Base-by-base conservation (phyloP, 371 early-diverging fungal genomes). In the Mortierella sp. region DNA sequence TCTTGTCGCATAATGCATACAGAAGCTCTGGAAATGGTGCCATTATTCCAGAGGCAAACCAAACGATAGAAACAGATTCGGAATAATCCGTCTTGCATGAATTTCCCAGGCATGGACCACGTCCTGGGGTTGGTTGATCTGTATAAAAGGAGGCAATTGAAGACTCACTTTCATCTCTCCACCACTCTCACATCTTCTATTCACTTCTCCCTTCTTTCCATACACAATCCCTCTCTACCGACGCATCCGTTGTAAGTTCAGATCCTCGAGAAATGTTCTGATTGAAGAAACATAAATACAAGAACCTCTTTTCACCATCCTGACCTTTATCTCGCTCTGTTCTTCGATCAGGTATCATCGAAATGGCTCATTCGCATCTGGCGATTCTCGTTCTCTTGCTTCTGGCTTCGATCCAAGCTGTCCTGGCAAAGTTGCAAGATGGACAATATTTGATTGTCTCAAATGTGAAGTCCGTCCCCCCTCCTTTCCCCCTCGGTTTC, bases 81-180 rank as follows among this genome's bases (percentile, higher is more conserved):
- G 1, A 18, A 50, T 50, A 50, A 18, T 50, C 50, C 50, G 21
- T 21, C 21, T 18, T 7, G 50, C 50, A 50, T 50, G 50, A 50
- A 50, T n/a, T 21, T 50, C 50, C 21, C 50, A 50, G 50, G 50
- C 21, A 50, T 50, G n/a, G n/a, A n/a, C n/a, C n/a, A n/a, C n/a
- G n/a, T n/a, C n/a, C n/a, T n/a, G n/a, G n/a, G n/a, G n/a, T n/a
- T n/a, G n/a, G n/a, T n/a, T n/a, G n/a, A n/a, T 21, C 18, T n/a
- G 50, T 50, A 50, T 50, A 50, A 50, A 50, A 50, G 21, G 50
- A 50, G n/a, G 50, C 50, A 50, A 50, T n/a, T 21, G 50, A 50
- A 50, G 50, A 50, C 50, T n/a, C 50, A 12, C 50, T 50, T 50
- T 50, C n/a, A 50, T 18, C 21, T 50, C 18, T 50, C n/a, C 50